Base-by-base conservation (phyloP, 768 basidiomycete genomes). In the Leccinum obscurum region DNA sequence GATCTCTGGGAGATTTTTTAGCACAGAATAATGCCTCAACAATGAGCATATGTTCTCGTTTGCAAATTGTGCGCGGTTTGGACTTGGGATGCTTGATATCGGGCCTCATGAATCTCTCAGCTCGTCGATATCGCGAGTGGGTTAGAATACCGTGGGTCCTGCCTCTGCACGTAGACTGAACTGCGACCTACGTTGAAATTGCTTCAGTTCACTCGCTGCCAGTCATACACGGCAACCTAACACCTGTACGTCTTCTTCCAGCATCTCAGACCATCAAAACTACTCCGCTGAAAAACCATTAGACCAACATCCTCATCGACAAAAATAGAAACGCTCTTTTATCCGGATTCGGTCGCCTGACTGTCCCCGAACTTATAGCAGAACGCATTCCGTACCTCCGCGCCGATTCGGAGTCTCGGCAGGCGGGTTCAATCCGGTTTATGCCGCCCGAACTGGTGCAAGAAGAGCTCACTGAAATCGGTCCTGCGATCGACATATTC, bases 251-350 rank as follows among this genome's bases (percentile, higher is more conserved):
- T 55, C 46, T 9, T 35, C 10, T 22, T 10, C 28, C 3, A 1
- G 13, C 26, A 51, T 26, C 1, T 17, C 6, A 24, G 10, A 26
- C n/a, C 17, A 8, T 26, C 26, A n/a, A 11, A 28, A 41, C n/a
- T 28, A 0, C 11, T 11, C n/a, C 9, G 22, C 41, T 63, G 34
- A 64, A 3, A 2, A 6, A 3, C 3, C 44, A 22, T 20, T 28
- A 64, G 64, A 55, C 58, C 10, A 64, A 64, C n/a, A 65, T 64
- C 49, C 64, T 64, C 44, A 35, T 64, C 13, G 64, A 65, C 15
- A 54, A 52, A 13, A 57, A 65, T 6, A 22, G 52, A 22, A 55
- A 49, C 11, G 63, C 64, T 0, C 44, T 32, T 20, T 17, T 64
- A 26, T 54, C 64, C 22, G 63, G 64, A 22, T 65, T 65, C 49